Conservation (phyloP, 495 filamentous ascomycete species). For the Pyrenula massariospora region DNA sequence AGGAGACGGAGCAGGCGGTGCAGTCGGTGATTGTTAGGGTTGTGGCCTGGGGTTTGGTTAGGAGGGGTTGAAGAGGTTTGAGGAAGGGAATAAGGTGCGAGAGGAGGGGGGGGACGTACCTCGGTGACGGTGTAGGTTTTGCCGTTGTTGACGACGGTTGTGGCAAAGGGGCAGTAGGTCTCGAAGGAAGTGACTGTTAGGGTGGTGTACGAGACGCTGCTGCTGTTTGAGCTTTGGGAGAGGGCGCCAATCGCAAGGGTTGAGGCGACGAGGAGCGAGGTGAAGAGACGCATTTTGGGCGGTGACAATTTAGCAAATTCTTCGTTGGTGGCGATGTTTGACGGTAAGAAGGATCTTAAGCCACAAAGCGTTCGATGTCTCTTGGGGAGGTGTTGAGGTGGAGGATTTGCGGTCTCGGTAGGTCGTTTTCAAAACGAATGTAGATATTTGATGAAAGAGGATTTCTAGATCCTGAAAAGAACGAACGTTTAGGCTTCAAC, state of each 20-base stretch:
- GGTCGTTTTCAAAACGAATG: not conserved
- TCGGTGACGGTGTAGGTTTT: slow-evolving; percentile 72
- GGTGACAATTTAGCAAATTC: no score
- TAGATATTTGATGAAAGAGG: not conserved
- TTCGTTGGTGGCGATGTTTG: no score
- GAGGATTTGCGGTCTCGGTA: no score
- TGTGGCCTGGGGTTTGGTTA: not conserved
- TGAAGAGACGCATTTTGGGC: not conserved
- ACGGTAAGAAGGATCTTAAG: no score
- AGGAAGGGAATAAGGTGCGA: not conserved
- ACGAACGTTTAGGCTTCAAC: not conserved
- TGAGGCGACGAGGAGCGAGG: not conserved
- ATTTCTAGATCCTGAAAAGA: not conserved
- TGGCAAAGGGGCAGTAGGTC: slow-evolving; percentile 77
- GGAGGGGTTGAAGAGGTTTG: not conserved
- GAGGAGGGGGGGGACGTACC: slow-evolving; percentile 27
- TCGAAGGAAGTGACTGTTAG: slow-evolving; percentile 69
- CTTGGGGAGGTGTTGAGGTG: no score
- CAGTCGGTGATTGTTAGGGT: not conserved
- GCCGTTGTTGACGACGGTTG: slow-evolving; percentile 54
- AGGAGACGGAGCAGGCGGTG: not conserved
- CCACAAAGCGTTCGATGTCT: no score
- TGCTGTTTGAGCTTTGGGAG: not conserved
- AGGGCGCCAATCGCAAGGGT: not conserved
- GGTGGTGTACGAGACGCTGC: slow-evolving; percentile 36